A percentile compares a stretch with the other conserved stretches of the same genome.
phyloP scores from a whole-genome alignment of 805 yeast species.

The Candida xiaguanensis region DNA sequence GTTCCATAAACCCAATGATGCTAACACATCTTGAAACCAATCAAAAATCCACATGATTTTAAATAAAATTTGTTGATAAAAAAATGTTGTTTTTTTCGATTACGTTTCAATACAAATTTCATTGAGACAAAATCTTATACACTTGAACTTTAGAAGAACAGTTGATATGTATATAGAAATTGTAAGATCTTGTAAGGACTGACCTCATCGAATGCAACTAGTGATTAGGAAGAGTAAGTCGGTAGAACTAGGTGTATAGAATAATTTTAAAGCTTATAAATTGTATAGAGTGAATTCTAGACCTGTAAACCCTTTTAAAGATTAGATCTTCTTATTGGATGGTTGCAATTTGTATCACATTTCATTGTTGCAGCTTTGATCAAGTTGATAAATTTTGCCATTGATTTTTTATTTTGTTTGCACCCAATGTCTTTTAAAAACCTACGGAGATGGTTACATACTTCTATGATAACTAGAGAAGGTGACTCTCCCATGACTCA shows the following conservation, averaged over 20 bases:
- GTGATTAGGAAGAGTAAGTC: no score
- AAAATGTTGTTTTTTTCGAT: constrained; percentile 3
- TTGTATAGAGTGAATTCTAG: no score
- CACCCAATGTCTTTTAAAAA: background rate
- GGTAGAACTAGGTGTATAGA: no score
- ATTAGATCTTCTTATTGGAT: no score
- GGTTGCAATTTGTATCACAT: no score
- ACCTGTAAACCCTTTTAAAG: no score
- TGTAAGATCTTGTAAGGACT: no score
- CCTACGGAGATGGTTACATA: background rate
- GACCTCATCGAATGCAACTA: no score
- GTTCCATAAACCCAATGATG: constrained; percentile 47
- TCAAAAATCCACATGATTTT: constrained; percentile 19
- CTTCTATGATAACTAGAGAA: background rate
- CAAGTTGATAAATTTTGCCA: background rate
- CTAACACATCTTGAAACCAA: constrained; percentile 41
- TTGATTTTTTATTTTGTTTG: background rate
- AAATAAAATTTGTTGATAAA: constrained; percentile 1
- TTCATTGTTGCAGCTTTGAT: no score
- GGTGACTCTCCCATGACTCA: constrained; percentile 24
- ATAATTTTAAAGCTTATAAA: no score
- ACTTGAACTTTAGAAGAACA: background rate
- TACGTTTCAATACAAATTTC: background rate
- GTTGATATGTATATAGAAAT: background rate
- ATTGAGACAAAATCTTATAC: background rate